Evolutionary conservation across 2,329 filamentous ascomycete genomes (phyloP).

Genomic region (Clarireedia hainanense): DNA sequence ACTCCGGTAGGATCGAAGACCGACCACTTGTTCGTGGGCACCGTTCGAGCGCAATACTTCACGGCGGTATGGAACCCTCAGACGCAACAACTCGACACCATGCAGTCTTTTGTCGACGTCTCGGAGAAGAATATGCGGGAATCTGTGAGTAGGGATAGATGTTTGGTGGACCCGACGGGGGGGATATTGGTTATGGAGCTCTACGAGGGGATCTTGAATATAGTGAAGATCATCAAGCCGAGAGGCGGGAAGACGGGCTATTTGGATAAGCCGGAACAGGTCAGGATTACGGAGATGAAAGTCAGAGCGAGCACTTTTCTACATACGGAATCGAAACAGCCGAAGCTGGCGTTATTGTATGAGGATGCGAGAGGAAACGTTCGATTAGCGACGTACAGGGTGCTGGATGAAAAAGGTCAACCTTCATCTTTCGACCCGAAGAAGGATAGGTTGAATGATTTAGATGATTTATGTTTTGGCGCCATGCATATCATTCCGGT

Average conservation of each 20-base stretch:
- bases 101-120: constrained; percentile 42
- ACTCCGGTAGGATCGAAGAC: constrained; percentile 64
- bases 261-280: constrained; percentile 52
- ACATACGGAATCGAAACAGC: constrained; percentile 45
- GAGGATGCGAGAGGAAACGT: constrained; percentile 54
- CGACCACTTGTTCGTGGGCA: constrained; percentile 88
- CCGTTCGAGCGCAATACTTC: constrained; percentile 85
- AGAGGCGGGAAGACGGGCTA: constrained; percentile 46
- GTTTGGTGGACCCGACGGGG: constrained; percentile 74
- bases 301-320: constrained; percentile 60
- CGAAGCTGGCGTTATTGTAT: constrained; percentile 57
- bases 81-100: constrained; percentile 41
- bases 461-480: constrained; percentile 46
- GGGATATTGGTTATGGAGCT: constrained; percentile 59
- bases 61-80: constrained; percentile 73
- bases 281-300: constrained; percentile 58
- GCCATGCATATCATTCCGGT: constrained; percentile 57
- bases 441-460: constrained; percentile 47
- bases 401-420: constrained; percentile 50
- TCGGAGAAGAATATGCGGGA: constrained; percentile 60
- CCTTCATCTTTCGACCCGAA: constrained; percentile 45
- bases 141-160: constrained; percentile 74
- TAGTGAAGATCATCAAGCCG: constrained; percentile 51
- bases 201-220: constrained; percentile 59
- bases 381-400: constrained; percentile 49